A percentile compares a stretch with the other conserved stretches of the same genome.
Evolutionary conservation across 2,329 filamentous ascomycete species (phyloP).

Genomic region (Nothophoma quercina): DNA sequence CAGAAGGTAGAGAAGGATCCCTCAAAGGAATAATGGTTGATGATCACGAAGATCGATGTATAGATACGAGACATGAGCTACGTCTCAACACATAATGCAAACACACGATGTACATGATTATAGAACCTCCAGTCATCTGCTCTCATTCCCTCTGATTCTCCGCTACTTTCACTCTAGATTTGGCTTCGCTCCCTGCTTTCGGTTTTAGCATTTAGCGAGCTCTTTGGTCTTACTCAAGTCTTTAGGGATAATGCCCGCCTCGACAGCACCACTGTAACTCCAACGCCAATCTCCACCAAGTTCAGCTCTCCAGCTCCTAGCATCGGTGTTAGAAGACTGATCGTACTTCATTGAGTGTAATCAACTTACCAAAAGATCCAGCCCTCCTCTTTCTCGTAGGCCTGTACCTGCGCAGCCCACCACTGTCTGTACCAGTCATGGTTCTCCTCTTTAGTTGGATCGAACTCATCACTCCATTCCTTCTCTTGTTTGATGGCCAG

Average conservation of each 20-base stretch:
- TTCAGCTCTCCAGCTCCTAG: slow-evolving; percentile 66
- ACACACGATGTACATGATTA: slow-evolving; percentile 1
- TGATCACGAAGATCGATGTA: slow-evolving; percentile 4
- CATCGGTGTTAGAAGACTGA: no score
- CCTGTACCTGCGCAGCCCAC: slow-evolving; percentile 64
- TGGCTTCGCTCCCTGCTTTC: no score
- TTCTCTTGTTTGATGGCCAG: slow-evolving; percentile 61
- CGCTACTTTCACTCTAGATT: no score
- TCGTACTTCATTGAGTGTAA: no score
- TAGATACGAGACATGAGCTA: neutral
- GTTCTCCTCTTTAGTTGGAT: slow-evolving; percentile 41
- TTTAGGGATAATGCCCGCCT: slow-evolving; percentile 9
- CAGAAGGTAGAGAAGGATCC: neutral
- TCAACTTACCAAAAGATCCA: slow-evolving; percentile 72
- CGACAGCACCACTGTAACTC: slow-evolving; percentile 52
- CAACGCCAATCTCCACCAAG: slow-evolving; percentile 57
- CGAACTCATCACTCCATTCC: slow-evolving; percentile 56
- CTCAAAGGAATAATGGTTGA: slow-evolving; percentile 1
- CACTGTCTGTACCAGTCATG: slow-evolving; percentile 62
- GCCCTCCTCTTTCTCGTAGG: slow-evolving; percentile 63
- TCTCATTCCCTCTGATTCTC: neutral
- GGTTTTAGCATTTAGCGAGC: neutral
- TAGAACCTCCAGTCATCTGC: neutral
- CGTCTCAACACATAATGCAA: slow-evolving; percentile 8
- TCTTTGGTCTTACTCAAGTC: neutral